Conservation (phyloP, 805 yeast genomes). For the Saccharomycopsis sp. region DNA sequence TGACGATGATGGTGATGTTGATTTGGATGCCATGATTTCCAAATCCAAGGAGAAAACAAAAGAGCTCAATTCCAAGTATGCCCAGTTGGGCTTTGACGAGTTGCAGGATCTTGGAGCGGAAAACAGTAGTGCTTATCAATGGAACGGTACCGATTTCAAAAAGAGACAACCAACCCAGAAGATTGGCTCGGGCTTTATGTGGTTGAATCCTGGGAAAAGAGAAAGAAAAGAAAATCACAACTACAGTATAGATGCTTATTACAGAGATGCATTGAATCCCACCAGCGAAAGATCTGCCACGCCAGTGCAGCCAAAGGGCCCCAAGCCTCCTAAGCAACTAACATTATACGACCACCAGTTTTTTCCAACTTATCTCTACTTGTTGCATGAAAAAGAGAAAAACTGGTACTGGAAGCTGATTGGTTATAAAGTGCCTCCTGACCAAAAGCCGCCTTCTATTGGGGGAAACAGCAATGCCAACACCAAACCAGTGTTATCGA, state of each 20-base stretch:
- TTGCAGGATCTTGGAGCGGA: constrained; percentile 58
- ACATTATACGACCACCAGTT: constrained; percentile 87
- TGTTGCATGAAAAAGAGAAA: constrained; percentile 73
- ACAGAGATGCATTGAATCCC: constrained; percentile 60
- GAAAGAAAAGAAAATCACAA: constrained; percentile 82
- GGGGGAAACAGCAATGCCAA: constrained; percentile 2
- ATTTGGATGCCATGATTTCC: constrained; percentile 51
- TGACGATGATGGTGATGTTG: constrained; percentile 38
- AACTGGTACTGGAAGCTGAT: constrained; percentile 63
- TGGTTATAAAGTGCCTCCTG: constrained; percentile 52
- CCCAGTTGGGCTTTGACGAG: constrained; percentile 64
- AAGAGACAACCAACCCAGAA: constrained; percentile 45
- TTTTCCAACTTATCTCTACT: constrained; percentile 66
- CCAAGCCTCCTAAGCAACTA: constrained; percentile 78
- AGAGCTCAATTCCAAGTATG: constrained; percentile 53
- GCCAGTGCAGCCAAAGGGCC: constrained; percentile 45
- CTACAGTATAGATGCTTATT: constrained; percentile 81
- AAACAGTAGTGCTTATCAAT: constrained; percentile 60
- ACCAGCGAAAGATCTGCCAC: constrained; percentile 53
- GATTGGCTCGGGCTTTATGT: constrained; percentile 41
- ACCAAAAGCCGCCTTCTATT: constrained; percentile 2
- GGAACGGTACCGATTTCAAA: constrained; percentile 81
- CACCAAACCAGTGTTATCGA: constrained; percentile 1
- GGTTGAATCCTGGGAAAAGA: constrained; percentile 83
- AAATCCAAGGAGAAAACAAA: constrained; percentile 57